Evolutionary conservation across 2,329 filamentous ascomycete genomes (phyloP), one percentile per base, ranked within the genome.

Genomic region (Exophiala lecanii-corni): DNA sequence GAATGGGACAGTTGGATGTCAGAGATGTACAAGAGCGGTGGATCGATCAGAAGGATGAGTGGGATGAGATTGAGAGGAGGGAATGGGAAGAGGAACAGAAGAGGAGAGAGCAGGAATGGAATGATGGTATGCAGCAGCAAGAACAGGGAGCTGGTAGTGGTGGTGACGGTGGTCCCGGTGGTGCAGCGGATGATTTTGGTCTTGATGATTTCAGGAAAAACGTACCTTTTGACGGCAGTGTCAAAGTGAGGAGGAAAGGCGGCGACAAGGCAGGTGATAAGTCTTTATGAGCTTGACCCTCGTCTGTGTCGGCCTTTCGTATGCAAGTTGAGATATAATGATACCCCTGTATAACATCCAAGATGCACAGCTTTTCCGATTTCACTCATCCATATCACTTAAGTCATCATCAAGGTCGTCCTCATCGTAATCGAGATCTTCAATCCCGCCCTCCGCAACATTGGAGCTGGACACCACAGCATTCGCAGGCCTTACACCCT

Each of bases 1-100:
- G 76, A 2, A 69, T 75, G 54, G 75, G 76, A 45, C 78, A 81
- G 25, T 81, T 94, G 74, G 89, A 94, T 57, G 81, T 89, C 7
- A 74, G 83, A 47, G 91, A 98, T 65, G 82, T 97, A 51, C 92
- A 98, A 66, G 92, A 98, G 69, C 76, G 92, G 49, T 98, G 92
- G 92, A 70, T 98, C 21, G 91, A 97, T 66, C 75, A 82, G 30
- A 92, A 89, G 61, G 89, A 89, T 12, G 87, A 84, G 53, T 88
- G 87, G 59, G 92, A 98, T 63, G 82, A 83, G 55, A 69, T 81
- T 47, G 92, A 97, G 71, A 72, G 75, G 45, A 78, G 79, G 58
- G 78, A 83, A 41, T 81, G 82, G 70, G 86, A 89, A 58, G 82
- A 85, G 55, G 85, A 94, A 64, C 79, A 78, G 23, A 81, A 76